phyloP scores from a whole-genome alignment of 2,329 filamentous ascomycete species.

The Nigrograna mackinnonii region DNA sequence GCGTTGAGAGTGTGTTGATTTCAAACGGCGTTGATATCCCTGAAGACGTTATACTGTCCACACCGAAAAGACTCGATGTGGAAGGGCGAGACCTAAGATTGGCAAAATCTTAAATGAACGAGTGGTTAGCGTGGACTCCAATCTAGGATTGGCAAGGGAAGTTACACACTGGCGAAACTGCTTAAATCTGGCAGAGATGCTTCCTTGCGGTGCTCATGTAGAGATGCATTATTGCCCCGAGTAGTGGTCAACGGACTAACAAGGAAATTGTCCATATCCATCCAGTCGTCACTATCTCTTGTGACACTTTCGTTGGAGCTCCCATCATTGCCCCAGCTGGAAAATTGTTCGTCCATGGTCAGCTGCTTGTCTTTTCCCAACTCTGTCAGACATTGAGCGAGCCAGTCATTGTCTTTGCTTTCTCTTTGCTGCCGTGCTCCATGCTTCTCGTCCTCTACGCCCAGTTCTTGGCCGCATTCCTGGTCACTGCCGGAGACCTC shows the following conservation, averaged over 20 bases:
- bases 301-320: neutral
- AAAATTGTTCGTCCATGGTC: neutral
- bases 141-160: neutral
- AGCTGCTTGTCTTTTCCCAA: neutral
- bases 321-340: neutral
- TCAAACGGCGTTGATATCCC: neutral
- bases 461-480: neutral
- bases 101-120: neutral
- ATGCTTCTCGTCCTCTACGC: neutral
- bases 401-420: neutral
- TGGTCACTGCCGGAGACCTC: neutral
- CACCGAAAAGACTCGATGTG: neutral
- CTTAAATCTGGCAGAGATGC: neutral
- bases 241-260: neutral
- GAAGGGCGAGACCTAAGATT: neutral
- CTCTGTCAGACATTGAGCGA: slow-evolving; percentile 1
- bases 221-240: neutral
- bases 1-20: neutral
- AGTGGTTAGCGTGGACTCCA: neutral
- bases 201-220: neutral
- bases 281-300: neutral
- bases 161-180: neutral
- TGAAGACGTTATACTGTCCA: neutral
- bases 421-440: neutral
- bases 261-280: slow-evolving; percentile 1